Percentiles rank a stretch among this genome's conserved stretches.
Evolutionary conservation across 1,284 basidiomycete genomes (phyloP).

Genomic region (Cutaneotrichosporon daszewskae): DNA sequence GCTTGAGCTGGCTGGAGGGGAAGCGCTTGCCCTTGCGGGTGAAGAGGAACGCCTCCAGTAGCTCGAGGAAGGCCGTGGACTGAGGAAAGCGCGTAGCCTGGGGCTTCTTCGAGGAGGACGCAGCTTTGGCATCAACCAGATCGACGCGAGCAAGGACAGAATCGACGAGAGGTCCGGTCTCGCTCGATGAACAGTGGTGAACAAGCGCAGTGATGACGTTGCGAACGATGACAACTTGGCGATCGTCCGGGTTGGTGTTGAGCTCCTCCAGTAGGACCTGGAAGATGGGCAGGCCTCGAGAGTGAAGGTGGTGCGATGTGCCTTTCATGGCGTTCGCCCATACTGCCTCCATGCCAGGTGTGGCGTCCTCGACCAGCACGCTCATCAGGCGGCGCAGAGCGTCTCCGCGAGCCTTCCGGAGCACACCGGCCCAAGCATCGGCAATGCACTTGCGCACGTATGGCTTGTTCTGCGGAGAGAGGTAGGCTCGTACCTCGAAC

Average conservation of each 20-base stretch:
- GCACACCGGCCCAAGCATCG: slow-evolving; percentile 44
- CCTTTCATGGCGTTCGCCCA: slow-evolving; percentile 38
- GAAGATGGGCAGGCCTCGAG: slow-evolving; percentile 62
- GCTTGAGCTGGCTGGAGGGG: slow-evolving; percentile 49
- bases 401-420: slow-evolving; percentile 40
- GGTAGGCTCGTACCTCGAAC: slow-evolving; percentile 32
- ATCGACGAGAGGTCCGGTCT: slow-evolving; percentile 60
- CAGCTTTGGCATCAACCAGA: slow-evolving; percentile 7
- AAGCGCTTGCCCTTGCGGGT: slow-evolving; percentile 49
- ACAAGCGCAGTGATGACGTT: slow-evolving; percentile 64
- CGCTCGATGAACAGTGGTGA: slow-evolving; percentile 66
- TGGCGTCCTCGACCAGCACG: slow-evolving; percentile 29
- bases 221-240: slow-evolving; percentile 42
- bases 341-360: slow-evolving; percentile 37
- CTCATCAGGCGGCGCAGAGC: slow-evolving; percentile 27
- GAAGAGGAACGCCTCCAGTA: slow-evolving; percentile 50
- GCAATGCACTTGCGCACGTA: slow-evolving; percentile 45
- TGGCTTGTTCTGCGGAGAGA: slow-evolving; percentile 33
- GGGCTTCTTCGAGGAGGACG: slow-evolving; percentile 10
- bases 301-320: slow-evolving; percentile 72
- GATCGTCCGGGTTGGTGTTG: slow-evolving; percentile 28
- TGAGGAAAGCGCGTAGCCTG: neutral
- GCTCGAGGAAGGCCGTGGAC: slow-evolving; percentile 23
- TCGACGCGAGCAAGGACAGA: slow-evolving; percentile 28
- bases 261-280: slow-evolving; percentile 49